Evolutionary conservation across 176 grass and related monocot genomes (phyloP), one percentile per base, ranked within the genome.

Genomic region (Eleusine coracana): DNA sequence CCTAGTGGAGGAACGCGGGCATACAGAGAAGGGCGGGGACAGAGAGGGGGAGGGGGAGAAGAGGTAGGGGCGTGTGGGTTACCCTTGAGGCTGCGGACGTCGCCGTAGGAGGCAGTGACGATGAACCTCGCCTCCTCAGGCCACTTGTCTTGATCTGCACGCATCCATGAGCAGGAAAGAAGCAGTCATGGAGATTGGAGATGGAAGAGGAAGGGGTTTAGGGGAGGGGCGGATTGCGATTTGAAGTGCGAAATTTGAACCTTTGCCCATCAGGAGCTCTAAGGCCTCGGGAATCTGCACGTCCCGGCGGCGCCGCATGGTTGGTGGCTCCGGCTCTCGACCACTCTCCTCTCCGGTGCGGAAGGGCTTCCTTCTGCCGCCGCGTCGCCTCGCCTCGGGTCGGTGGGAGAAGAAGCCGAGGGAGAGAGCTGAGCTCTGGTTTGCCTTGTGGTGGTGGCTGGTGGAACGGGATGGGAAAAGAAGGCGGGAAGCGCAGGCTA

Each of bases 31-130:
- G 3, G 20, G 14, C 21, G 3, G 39, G 14, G 16, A 17, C 16
- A n/a, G 14, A 11, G 23, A 1, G 8, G 3, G 5, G 5, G 0
- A 0, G 0, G 3, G 7, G 0, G 20, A 1, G 12, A 0, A 3
- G 14, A 17, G 14, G 50, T 15, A 14, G 14, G 20, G 48, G 66
- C 40, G 4, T 49, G 29, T 42, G 20, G 49, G 67, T 74, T 80
- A 81, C 77, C 73, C 70, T 81, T 86, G 70, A 86, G 64, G 14
- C 31, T 9, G 38, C 70, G 60, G 77, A 80, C 62, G 45, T 80
- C 8, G 9, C 77, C 70, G 18, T 38, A 0, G 84, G 68, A 54
- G 70, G 77, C 49, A 50, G 70, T 60, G 36, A 56, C 38, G 70
- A 86, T 28, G 70, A 86, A 41, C 37, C 18, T 45, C 12, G 77